Percentiles rank a stretch among this genome's conserved stretches.
phyloP scores from a whole-genome alignment of 345 rosid species.

The Turritis glabra region DNA sequence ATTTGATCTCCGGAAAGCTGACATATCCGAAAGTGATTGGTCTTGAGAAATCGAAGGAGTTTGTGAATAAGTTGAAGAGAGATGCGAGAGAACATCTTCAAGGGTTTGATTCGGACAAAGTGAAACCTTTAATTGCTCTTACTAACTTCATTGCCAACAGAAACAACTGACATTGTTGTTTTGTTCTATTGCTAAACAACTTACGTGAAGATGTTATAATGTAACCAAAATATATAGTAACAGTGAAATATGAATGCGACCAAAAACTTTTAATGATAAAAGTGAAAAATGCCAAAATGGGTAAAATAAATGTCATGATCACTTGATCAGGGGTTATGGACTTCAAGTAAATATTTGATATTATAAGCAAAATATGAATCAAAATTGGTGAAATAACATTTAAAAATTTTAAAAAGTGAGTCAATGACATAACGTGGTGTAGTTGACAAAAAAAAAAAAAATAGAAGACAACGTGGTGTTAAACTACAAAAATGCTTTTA shows the following conservation, averaged over 20 bases:
- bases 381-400: too few species aligned
- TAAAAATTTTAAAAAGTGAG: too few species aligned
- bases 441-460: too few species aligned
- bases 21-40: slow-evolving; percentile 83
- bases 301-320: too few species aligned
- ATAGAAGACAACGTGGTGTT: too few species aligned
- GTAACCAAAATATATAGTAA: background rate
- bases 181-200: background rate
- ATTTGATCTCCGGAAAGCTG: slow-evolving; percentile 64
- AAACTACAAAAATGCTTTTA: too few species aligned
- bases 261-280: background rate
- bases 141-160: slow-evolving; percentile 75
- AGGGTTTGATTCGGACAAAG: slow-evolving; percentile 67
- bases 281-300: background rate
- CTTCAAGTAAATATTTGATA: too few species aligned
- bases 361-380: too few species aligned
- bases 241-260: background rate
- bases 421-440: too few species aligned
- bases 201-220: background rate
- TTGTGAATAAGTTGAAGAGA: slow-evolving; percentile 54
- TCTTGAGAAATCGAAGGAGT: slow-evolving; percentile 58
- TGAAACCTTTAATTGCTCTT: slow-evolving; percentile 80
- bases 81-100: slow-evolving; percentile 60
- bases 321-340: too few species aligned
- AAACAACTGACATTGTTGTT: slow-evolving; percentile 47